phyloP scores from a whole-genome alignment of 257 asterid genomes.

The Rauvolfia tetraphylla region DNA sequence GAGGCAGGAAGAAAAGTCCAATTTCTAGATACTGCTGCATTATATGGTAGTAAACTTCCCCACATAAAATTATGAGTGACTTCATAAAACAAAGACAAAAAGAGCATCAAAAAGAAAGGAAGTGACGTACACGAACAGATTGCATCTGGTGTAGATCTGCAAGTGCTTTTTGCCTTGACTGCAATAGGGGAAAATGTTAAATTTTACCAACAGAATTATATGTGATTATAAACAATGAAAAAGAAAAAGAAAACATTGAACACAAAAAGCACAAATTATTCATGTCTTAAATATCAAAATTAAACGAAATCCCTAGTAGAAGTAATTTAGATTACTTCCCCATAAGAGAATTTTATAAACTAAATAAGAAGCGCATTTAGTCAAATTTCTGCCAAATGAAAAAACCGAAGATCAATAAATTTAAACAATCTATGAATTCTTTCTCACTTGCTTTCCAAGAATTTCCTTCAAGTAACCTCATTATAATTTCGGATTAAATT shows the following conservation, averaged over 20 bases:
- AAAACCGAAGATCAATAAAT: not conserved
- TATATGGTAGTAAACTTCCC: not conserved
- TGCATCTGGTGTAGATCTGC: constrained; percentile 91
- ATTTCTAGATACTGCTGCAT: not conserved
- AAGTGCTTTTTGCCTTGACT: constrained; percentile 94
- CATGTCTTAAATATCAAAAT: not conserved
- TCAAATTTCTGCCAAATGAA: not conserved
- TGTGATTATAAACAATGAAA: not conserved
- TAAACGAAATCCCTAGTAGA: not conserved
- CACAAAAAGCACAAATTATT: not conserved
- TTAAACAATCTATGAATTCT: not conserved
- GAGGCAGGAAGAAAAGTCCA: constrained; percentile 1
- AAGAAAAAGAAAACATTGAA: not conserved
- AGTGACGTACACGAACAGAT: constrained; percentile 69
- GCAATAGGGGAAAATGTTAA: constrained; percentile 32
- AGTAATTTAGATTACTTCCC: not conserved
- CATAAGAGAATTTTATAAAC: not conserved
- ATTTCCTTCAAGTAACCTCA: not conserved
- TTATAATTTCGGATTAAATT: not conserved
- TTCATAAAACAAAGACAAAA: not conserved
- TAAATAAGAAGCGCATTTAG: not conserved
- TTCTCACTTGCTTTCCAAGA: not conserved
- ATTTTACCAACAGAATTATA: not conserved
- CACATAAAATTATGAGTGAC: not conserved
- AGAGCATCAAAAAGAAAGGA: constrained; percentile 10